Conservation (phyloP, 2,329 filamentous ascomycete species). For the Thelonectria olida region DNA sequence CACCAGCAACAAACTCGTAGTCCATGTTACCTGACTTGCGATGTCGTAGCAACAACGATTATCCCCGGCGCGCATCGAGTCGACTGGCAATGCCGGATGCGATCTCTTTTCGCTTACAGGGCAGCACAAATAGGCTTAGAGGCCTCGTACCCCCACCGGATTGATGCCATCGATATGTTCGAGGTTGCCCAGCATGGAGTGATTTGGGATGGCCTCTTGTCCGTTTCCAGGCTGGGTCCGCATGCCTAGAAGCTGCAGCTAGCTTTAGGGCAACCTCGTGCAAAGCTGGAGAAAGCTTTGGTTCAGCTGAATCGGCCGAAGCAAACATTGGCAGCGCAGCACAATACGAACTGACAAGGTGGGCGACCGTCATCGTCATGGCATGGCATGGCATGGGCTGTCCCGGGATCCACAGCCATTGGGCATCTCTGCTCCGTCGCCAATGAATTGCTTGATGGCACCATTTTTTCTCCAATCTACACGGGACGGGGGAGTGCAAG, state of each 20-base stretch:
- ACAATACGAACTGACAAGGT: not conserved
- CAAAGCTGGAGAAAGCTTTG: not conserved
- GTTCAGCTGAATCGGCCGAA: not conserved
- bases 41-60: not conserved
- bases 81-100: not conserved
- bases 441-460: slow-evolving; percentile 16
- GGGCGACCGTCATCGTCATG: no score
- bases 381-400: slow-evolving; percentile 30
- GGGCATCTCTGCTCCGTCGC: slow-evolving; percentile 12
- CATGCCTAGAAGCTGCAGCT: not conserved
- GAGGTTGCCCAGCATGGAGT: not conserved
- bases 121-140: not conserved
- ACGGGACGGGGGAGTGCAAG: not conserved
- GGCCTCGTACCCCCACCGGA: not conserved
- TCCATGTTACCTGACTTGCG: not conserved
- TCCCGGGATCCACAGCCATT: slow-evolving; percentile 26
- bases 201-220: not conserved
- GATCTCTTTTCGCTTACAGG: not conserved
- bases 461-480: slow-evolving; percentile 6
- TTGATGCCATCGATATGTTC: not conserved
- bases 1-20: not conserved
- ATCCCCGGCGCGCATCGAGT: not conserved
- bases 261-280: not conserved
- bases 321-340: not conserved
- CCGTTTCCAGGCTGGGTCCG: not conserved